phyloP scores from a whole-genome alignment of 148 eudicot genomes.

The Salicornia ramosissima region DNA sequence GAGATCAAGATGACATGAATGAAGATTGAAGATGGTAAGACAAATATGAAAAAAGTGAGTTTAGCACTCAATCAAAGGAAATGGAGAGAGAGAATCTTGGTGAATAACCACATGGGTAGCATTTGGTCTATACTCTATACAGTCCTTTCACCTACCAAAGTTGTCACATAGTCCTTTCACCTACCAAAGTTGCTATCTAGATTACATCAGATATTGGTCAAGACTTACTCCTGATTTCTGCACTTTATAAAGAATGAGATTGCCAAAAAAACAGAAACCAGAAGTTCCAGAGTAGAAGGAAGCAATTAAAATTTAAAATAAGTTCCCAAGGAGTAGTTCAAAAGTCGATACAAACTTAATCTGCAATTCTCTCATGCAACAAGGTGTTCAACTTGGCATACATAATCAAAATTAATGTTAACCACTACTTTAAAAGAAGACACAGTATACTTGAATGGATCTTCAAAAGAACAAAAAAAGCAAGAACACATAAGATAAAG shows the following conservation, averaged over 20 bases:
- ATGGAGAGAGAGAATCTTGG: too few relatives aligned
- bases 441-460: background rate
- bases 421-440: background rate
- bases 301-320: too few relatives aligned
- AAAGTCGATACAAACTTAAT: background rate
- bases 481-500: background rate
- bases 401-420: background rate
- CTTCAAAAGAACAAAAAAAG: background rate
- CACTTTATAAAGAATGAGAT: background rate
- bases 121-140: too few relatives aligned
- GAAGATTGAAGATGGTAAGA: too few relatives aligned
- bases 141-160: too few relatives aligned
- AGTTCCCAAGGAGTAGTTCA: constrained; percentile 4
- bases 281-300: background rate
- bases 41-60: too few relatives aligned
- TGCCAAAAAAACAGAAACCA: background rate
- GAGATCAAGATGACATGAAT: too few relatives aligned
- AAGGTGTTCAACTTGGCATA: background rate
- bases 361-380: constrained; percentile 3
- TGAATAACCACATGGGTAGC: too few relatives aligned
- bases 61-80: too few relatives aligned
- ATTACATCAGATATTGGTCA: background rate
- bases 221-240: background rate
- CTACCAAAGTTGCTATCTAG: background rate
- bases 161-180: too few relatives aligned